Percentiles rank a stretch among this genome's conserved stretches.
phyloP scores from a whole-genome alignment of 2,329 filamentous ascomycete genomes.

The Nemania sp. region DNA sequence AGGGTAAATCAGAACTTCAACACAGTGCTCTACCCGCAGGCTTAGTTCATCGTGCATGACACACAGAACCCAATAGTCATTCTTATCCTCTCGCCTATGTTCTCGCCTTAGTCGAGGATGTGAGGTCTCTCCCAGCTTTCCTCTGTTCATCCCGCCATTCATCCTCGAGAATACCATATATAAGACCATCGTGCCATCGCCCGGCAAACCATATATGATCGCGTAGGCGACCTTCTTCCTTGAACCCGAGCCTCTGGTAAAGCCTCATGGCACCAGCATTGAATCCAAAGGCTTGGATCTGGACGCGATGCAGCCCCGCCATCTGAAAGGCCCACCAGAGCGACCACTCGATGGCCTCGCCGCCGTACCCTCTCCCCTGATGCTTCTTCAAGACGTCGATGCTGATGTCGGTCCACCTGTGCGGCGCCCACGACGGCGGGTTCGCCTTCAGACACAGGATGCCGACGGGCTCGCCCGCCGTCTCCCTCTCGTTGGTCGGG shows the following conservation, averaged over 20 bases:
- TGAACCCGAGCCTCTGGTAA: constrained; percentile 44
- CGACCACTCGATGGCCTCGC: constrained; percentile 46
- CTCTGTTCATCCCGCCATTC: constrained; percentile 39
- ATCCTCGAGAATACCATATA: constrained; percentile 42
- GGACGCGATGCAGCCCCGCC: constrained; percentile 44
- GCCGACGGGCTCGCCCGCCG: constrained; percentile 39
- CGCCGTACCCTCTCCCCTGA: constrained; percentile 43
- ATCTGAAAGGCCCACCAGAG: constrained; percentile 43
- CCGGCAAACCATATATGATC: constrained; percentile 44
- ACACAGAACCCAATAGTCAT: too few relatives aligned
- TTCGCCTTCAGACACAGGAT: constrained; percentile 38
- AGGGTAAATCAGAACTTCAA: background rate
- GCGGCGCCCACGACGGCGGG: constrained; percentile 41
- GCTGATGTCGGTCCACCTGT: constrained; percentile 46
- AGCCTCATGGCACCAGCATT: constrained; percentile 41
- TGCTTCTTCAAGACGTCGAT: constrained; percentile 39
- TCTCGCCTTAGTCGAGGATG: constrained; percentile 3
- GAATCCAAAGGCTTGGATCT: constrained; percentile 41
- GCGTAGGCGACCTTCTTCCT: constrained; percentile 41
- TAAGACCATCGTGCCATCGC: constrained; percentile 42
- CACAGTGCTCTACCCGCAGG: background rate
- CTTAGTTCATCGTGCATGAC: too few relatives aligned
- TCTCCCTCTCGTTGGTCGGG: constrained; percentile 13
- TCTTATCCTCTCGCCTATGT: background rate
- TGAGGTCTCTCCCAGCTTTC: constrained; percentile 21